Percentiles rank a stretch among this genome's conserved stretches.
Evolutionary conservation across 2,329 filamentous ascomycete species (phyloP).

Genomic region (Myriangium duriaei): DNA sequence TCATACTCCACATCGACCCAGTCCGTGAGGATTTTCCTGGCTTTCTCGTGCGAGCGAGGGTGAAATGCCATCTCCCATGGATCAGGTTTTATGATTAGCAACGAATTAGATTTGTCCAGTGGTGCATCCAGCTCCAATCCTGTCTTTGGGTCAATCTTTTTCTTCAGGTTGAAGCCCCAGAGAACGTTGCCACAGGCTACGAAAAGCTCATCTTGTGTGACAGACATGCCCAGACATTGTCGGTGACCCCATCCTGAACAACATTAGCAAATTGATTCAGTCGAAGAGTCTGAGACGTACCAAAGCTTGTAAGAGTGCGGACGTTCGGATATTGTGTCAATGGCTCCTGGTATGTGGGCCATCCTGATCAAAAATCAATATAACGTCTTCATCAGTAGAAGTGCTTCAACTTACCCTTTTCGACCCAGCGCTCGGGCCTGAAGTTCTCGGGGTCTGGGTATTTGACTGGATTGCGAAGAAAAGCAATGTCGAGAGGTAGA

Average conservation of each 20-base stretch:
- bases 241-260: constrained; percentile 52
- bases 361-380: too few species aligned
- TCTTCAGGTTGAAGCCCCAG: constrained; percentile 36
- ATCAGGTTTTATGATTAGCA: constrained; percentile 47
- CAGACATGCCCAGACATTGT: constrained; percentile 49
- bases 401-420: too few species aligned
- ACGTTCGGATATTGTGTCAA: constrained; percentile 51
- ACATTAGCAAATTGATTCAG: too few species aligned
- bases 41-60: constrained; percentile 33
- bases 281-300: too few species aligned
- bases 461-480: constrained; percentile 44
- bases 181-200: constrained; percentile 39
- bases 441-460: constrained; percentile 52
- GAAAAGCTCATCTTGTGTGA: constrained; percentile 49
- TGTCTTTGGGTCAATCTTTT: constrained; percentile 34
- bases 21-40: constrained; percentile 26
- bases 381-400: too few species aligned
- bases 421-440: constrained; percentile 50
- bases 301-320: constrained; percentile 52
- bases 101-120: constrained; percentile 39
- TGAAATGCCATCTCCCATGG: constrained; percentile 43
- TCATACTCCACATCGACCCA: constrained; percentile 28
- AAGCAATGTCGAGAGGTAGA: constrained; percentile 31
- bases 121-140: constrained; percentile 30
- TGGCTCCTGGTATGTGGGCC: constrained; percentile 53